Evolutionary conservation across 192 early-diverging fungal species (phyloP).

Genomic region (Allomyces javanicus): DNA sequence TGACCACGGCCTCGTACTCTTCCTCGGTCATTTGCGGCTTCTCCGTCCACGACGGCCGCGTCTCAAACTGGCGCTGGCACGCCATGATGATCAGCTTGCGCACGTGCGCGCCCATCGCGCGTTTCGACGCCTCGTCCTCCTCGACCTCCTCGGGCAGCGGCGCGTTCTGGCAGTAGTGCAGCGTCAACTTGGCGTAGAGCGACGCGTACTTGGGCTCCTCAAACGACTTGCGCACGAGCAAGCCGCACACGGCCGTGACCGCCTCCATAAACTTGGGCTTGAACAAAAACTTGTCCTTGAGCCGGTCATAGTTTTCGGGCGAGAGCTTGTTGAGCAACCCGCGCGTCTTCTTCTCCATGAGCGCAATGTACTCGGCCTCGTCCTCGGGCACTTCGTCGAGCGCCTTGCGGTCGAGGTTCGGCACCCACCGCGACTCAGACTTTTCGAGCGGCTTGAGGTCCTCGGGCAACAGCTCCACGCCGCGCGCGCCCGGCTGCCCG

Average conservation of each 20-base stretch:
- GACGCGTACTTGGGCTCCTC: background rate
- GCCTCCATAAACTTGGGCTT: background rate
- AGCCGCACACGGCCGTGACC: background rate
- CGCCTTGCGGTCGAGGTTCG: background rate
- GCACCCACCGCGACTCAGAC: background rate
- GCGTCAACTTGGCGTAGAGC: background rate
- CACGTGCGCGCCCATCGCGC: background rate
- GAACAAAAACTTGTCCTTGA: slow-evolving; percentile 1
- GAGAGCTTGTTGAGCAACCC: background rate
- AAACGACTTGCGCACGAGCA: background rate
- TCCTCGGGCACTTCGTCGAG: background rate
- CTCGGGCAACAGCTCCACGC: background rate
- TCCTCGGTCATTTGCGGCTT: background rate
- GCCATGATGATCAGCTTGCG: background rate
- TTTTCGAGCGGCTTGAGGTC: background rate
- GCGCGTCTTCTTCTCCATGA: background rate
- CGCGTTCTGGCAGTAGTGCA: background rate
- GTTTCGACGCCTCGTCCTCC: background rate
- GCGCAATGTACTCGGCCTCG: background rate
- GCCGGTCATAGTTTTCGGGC: background rate
- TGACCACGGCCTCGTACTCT: background rate
- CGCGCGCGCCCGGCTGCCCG: background rate
- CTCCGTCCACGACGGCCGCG: background rate
- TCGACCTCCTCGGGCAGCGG: background rate
- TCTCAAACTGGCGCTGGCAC: background rate